Evolutionary conservation across 768 basidiomycete species (phyloP), one percentile per base, ranked within the genome.

Genomic region (Hypsizygus marmoreus): DNA sequence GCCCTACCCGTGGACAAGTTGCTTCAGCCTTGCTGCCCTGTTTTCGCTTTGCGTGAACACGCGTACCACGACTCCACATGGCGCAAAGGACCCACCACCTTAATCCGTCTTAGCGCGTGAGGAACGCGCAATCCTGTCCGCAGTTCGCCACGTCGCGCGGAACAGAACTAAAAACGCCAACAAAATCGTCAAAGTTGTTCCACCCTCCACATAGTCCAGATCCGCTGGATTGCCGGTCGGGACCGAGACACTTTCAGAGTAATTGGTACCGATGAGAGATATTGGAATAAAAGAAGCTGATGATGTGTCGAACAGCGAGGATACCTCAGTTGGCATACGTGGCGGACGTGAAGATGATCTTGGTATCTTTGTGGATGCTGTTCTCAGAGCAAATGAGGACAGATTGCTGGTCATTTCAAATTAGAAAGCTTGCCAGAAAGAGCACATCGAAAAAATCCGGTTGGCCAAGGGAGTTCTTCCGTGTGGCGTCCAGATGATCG

Each of bases 151-250:
- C 1, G 64, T 58, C 3, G 61, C 58, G 10, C 56, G 57, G 13
- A 67, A 42, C 2, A 79, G 47, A 54, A 71, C 72, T 4, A 66
- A 47, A 42, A 76, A 76, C 31, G 67, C 64, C 2, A 57, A 30
- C n/a, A 75, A 51, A 31, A 77, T 67, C 14, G 62, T 66, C 9
- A 71, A 25, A 2, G 63, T 59, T 0, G 74, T 77, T 8, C 73
- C 61, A 28, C 70, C 50, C 45, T 76, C 73, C n/a, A 77, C 75
- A n/a, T 62, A 55, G 0, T 54, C 53, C 1, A 76, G 54, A 50
- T 79, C 68, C 2, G 50, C 55, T 1, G 43, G 42, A 17, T 60
- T 60, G 7, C 75, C 77, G 0, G 71, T 62, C 0, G 77, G 76
- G 4, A 74, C 63, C 2, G 58, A 55, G 4, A 77, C 45, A 20